Percentiles rank a stretch among this genome's conserved stretches.
Evolutionary conservation across 1,139 yeast species (phyloP).

Genomic region (Blastobotrys persicus): DNA sequence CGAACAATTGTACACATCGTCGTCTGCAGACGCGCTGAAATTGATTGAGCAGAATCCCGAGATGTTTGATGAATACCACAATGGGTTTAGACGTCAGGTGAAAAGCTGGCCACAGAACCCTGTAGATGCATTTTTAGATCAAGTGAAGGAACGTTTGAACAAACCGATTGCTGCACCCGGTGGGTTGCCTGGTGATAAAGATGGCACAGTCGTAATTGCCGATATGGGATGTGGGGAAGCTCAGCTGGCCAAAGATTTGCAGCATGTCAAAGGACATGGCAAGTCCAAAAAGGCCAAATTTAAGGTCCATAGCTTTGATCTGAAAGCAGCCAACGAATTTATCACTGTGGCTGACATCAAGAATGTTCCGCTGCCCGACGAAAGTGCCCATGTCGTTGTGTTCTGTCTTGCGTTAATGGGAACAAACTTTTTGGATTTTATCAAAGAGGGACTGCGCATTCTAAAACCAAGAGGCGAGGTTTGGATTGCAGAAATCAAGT

Average conservation of each 20-base stretch:
- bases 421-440: slow-evolving; percentile 87
- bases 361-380: slow-evolving; percentile 78
- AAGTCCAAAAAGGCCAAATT: slow-evolving; percentile 42
- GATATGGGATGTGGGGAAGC: slow-evolving; percentile 99
- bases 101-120: slow-evolving; percentile 99
- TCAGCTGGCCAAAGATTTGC: slow-evolving; percentile 66
- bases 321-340: slow-evolving; percentile 79
- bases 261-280: slow-evolving; percentile 41
- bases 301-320: slow-evolving; percentile 82
- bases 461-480: slow-evolving; percentile 88
- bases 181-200: slow-evolving; percentile 61
- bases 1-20: slow-evolving; percentile 85
- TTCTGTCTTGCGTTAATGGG: slow-evolving; percentile 97
- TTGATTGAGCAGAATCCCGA: slow-evolving; percentile 79
- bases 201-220: slow-evolving; percentile 65
- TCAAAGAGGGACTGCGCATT: slow-evolving; percentile 83
- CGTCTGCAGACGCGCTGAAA: slow-evolving; percentile 71
- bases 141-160: slow-evolving; percentile 57
- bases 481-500: slow-evolving; percentile 97
- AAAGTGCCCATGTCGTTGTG: slow-evolving; percentile 77
- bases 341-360: slow-evolving; percentile 94
- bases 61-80: slow-evolving; percentile 89
- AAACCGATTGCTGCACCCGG: slow-evolving; percentile 90
- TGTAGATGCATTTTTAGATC: slow-evolving; percentile 78
- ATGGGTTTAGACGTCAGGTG: slow-evolving; percentile 92